A percentile compares a stretch with the other conserved stretches of the same genome.
Evolutionary conservation across 495 filamentous ascomycete genomes (phyloP).

Genomic region (Penicillium canescens): DNA sequence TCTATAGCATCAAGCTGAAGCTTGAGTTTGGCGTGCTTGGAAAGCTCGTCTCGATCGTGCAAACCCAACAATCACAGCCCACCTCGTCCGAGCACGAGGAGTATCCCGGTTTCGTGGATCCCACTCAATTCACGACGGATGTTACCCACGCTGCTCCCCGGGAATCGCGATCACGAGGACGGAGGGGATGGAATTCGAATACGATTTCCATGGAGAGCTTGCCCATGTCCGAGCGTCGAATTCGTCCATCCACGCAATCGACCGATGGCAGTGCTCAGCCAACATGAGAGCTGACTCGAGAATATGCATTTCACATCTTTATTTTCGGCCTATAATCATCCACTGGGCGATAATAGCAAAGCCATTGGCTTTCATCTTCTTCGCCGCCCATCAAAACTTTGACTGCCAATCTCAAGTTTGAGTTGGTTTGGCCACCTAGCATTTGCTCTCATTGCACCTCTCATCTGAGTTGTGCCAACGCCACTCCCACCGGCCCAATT

Average conservation of each 20-base stretch:
- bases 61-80: conserved; percentile 29
- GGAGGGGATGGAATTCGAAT: conserved; percentile 25
- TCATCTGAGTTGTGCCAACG: no score
- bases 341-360: not conserved
- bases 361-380: no score
- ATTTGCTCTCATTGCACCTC: not conserved
- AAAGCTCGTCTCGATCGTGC: conserved; percentile 41
- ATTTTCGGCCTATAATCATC: not conserved
- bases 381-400: no score
- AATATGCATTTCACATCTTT: not conserved
- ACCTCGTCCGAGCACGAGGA: conserved; percentile 37
- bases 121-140: conserved; percentile 35
- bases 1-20: conserved; percentile 66
- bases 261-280: conserved; percentile 14
- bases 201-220: conserved; percentile 38
- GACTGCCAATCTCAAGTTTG: no score
- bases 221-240: conserved; percentile 25
- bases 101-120: conserved; percentile 41
- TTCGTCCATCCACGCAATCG: conserved; percentile 20
- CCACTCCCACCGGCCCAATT: no score
- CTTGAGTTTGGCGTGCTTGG: conserved; percentile 60
- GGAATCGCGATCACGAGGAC: conserved; percentile 12
- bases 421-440: no score
- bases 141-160: conserved; percentile 36
- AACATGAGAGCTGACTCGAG: conserved; percentile 10